These are phyloP conservation scores for Synura sp. DNA, from an alignment of 352 stramenopile genomes.

Conservation along the genomic window DNA sequence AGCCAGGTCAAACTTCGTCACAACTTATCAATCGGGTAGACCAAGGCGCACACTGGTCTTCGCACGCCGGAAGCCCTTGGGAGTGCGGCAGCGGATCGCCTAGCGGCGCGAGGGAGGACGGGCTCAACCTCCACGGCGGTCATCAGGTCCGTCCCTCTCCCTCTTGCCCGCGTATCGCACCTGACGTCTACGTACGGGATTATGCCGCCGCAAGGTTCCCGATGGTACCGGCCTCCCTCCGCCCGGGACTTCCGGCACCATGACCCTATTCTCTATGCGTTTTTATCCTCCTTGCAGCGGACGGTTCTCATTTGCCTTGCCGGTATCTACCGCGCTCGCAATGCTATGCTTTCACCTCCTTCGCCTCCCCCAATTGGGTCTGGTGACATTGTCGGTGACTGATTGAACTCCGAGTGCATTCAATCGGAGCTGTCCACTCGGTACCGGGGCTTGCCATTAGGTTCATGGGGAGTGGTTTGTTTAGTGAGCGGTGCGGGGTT, in stretches of 20 bases:
- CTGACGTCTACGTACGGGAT: no score
- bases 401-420: constrained; percentile 6
- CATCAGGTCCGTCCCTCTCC: no score
- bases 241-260: background rate
- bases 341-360: background rate
- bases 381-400: constrained; percentile 15
- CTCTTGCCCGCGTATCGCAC: no score
- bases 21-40: constrained; percentile 4
- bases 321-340: background rate
- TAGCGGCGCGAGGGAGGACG: background rate
- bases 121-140: no score
- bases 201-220: no score
- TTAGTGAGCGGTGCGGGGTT: background rate
- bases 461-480: constrained; percentile 6
- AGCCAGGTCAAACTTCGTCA: background rate
- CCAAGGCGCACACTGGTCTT: background rate
- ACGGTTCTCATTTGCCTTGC: background rate
- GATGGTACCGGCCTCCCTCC: background rate
- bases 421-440: constrained; percentile 11
- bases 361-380: background rate
- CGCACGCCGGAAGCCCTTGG: background rate
- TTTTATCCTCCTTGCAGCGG: background rate
- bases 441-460: background rate
- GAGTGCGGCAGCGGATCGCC: background rate
- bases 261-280: background rate